These are phyloP conservation scores for Malassezia sp. DNA, from an alignment of 1,284 basidiomycete species.

Conservation along the genomic window DNA sequence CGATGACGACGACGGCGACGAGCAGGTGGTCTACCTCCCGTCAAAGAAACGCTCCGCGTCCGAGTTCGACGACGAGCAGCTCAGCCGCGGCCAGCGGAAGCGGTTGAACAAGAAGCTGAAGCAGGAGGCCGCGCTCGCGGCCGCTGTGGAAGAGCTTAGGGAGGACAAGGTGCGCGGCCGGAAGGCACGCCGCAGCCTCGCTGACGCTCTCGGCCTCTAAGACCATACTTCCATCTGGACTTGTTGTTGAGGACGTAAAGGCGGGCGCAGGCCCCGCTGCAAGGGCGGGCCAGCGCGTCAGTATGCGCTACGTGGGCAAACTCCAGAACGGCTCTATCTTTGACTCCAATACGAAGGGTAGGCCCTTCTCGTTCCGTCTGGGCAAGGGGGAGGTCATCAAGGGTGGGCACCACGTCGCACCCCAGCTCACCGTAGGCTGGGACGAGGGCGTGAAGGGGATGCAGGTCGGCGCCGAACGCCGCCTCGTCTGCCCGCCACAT, in stretches of 20 bases:
- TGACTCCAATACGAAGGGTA: slow-evolving; percentile 77
- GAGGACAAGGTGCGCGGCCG: slow-evolving; percentile 49
- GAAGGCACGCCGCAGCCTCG: slow-evolving; percentile 6
- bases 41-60: slow-evolving; percentile 55
- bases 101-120: slow-evolving; percentile 59
- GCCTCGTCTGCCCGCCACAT: slow-evolving; percentile 61
- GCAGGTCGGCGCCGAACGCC: slow-evolving; percentile 78
- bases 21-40: slow-evolving; percentile 35
- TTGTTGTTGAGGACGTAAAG: slow-evolving; percentile 68
- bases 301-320: slow-evolving; percentile 84
- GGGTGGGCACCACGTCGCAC: slow-evolving; percentile 51
- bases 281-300: slow-evolving; percentile 71
- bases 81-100: slow-evolving; percentile 47
- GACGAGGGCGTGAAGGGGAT: slow-evolving; percentile 83
- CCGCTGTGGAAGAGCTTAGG: slow-evolving; percentile 28
- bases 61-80: slow-evolving; percentile 45
- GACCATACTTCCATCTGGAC: slow-evolving; percentile 58
- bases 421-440: slow-evolving; percentile 52
- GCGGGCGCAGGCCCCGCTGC: slow-evolving; percentile 68
- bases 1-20: slow-evolving; percentile 40
- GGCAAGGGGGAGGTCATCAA: slow-evolving; percentile 85
- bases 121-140: slow-evolving; percentile 43
- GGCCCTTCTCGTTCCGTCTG: slow-evolving; percentile 74
- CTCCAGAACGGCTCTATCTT: slow-evolving; percentile 73
- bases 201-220: slow-evolving; percentile 27